Base-by-base conservation (phyloP, 148 eudicot species). In the Camellia granthamiana region DNA sequence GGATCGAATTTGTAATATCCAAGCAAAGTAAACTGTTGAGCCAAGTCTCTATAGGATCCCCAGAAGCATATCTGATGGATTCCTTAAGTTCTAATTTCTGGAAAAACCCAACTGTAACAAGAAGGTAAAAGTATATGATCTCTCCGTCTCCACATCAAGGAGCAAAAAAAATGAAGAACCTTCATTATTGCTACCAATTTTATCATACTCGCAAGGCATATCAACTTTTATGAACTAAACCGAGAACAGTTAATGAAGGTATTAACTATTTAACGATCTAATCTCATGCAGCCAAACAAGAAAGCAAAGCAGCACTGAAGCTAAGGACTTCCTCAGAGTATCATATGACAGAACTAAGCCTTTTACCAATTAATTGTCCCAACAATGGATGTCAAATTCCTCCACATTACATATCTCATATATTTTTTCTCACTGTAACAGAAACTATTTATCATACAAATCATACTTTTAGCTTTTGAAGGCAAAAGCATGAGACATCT, bases 31-130 rank as follows among this genome's bases (percentile, higher is more conserved):
- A 82, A 69, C 82, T 79, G 83, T 92, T 80, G 69, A 95, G 97
- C 98, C 97, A 95, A 43, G 90, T 87, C 78, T 95, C 98, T 70
- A 95, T 85, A 43, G 93, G 94, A 87, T 95, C 97, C 66, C 91
- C 90, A 41, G 89, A 87, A 56, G 97, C 93, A 84, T 95, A 95
- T 93, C 97, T 93, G 56, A 95, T 93, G 64, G 98, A 82, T 83
- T 91, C 98, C 72, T n/a, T 84, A 69, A 95, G 83, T 78, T 93
- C 97, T 56, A 93, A 84, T 86, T 92, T 90, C 87, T 84, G 88
- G 80, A 95, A 95, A 78, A 84, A 77, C 71, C 90, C 88, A 15
- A 97, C 90, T 89, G 49, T 43, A 79, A 13, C 16, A 69, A 69
- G 23, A 44, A 69, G 51, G 19, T 16, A 14, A 42, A 7, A 44